phyloP scores from a whole-genome alignment of 805 yeast species.

The Ogataea chonburiensis region DNA sequence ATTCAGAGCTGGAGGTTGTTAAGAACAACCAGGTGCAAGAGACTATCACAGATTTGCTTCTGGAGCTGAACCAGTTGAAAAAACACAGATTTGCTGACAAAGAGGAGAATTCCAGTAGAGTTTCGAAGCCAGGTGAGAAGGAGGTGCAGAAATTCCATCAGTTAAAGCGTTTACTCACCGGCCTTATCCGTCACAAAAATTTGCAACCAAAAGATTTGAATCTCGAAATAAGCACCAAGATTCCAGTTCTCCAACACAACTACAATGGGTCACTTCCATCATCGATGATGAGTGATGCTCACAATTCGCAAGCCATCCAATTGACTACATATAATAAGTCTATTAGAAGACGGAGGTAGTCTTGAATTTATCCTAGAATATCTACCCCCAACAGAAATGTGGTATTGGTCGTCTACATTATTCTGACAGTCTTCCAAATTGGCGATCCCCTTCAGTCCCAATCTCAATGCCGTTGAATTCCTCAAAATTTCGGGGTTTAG shows the following conservation, averaged over 20 bases:
- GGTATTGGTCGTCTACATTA: too few relatives aligned
- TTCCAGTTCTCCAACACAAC: constrained; percentile 73
- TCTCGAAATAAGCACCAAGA: constrained; percentile 35
- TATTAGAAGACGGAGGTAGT: constrained; percentile 21
- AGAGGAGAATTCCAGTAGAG: constrained; percentile 8
- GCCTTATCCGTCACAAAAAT: constrained; percentile 30
- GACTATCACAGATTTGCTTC: constrained; percentile 43
- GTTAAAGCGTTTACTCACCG: constrained; percentile 45
- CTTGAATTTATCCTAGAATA: too few relatives aligned
- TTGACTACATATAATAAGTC: constrained; percentile 17
- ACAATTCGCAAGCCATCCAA: constrained; percentile 16
- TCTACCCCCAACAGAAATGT: too few relatives aligned
- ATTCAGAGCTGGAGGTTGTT: constrained; percentile 28
- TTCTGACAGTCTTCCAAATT: too few relatives aligned
- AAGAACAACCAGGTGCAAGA: constrained; percentile 29
- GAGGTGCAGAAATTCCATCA: constrained; percentile 45
- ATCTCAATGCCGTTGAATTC: constrained; percentile 1
- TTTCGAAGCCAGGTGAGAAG: constrained; percentile 39
- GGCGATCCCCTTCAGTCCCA: neutral
- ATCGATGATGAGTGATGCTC: constrained; percentile 24
- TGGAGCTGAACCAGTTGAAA: constrained; percentile 51
- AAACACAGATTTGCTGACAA: constrained; percentile 36
- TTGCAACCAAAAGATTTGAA: constrained; percentile 35
- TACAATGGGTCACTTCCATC: constrained; percentile 82
- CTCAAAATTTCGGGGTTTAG: constrained; percentile 8